Base-by-base conservation (phyloP, 176 grass and related monocot species). In the Musa troglodytarum region DNA sequence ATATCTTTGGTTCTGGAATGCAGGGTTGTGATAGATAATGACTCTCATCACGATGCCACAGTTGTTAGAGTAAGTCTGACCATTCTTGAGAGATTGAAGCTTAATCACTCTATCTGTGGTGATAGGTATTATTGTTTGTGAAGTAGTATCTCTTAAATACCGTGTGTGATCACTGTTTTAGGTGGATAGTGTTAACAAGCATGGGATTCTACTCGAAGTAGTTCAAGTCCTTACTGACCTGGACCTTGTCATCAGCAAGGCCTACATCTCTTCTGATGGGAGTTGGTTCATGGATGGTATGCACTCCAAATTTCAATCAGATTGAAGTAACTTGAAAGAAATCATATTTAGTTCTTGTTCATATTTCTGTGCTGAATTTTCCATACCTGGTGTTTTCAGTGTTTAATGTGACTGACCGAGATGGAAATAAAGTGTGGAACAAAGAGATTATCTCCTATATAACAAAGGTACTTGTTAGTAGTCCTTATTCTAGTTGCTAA, bases 1-100 rank as follows among this genome's bases (percentile, higher is more conserved):
- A 61, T 7, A 61, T 51, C 51, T 17, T 11, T 70, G 34, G 34
- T 74, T 8, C 11, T 29, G 52, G 22, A 28, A 1, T 68, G 52
- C 63, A 96, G 92, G 63, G 85, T 96, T 23, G 85, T 87, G 10
- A 79, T 96, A 24, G 92, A 96, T 15, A 96, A 96, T 50, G 84
- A 89, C 69, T 79, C 82, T 52, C 79, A 54, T 15, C 26, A n/a
- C 0, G 82, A 88, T 8, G 88, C 86, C 11, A 96, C 92, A 3
- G 83, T 91, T 83, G 84, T 96, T 34, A 88, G 70, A 74, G 92
- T 94, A 86, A 78, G 73, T 25, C 10, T 11, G 20, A 78, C 8
- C 15, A 13, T 51, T 49, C 58, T 68, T 2, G 43, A 50, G 34
- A 62, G 43, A 63, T 69, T 9, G 2, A 29, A 53, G 9, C 28